These are phyloP conservation scores for Cytospora schulzeri DNA, from an alignment of 2,329 filamentous ascomycete species.

Conservation along the genomic window DNA sequence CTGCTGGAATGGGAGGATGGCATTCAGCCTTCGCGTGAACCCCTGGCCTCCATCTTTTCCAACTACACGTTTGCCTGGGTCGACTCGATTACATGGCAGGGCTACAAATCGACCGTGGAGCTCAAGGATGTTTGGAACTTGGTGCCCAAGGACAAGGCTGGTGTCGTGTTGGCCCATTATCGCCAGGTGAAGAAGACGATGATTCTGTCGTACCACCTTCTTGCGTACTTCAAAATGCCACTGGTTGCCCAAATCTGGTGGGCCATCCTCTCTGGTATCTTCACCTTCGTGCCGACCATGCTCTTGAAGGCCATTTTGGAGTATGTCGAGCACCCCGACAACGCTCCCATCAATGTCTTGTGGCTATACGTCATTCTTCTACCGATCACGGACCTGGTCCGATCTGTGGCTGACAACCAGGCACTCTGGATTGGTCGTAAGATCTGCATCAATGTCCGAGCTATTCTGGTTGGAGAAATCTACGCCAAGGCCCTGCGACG, in stretches of 20 bases:
- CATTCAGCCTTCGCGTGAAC: slow-evolving; percentile 84
- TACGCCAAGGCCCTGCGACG: slow-evolving; percentile 93
- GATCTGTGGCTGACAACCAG: slow-evolving; percentile 81
- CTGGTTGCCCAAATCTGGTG: slow-evolving; percentile 78
- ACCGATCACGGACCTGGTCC: slow-evolving; percentile 78
- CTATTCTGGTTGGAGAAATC: slow-evolving; percentile 95
- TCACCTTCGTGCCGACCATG: slow-evolving; percentile 90
- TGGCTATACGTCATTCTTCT: slow-evolving; percentile 96
- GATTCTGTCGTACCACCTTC: slow-evolving; percentile 75
- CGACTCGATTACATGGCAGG: slow-evolving; percentile 83
- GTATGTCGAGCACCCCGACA: slow-evolving; percentile 82
- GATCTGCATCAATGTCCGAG: slow-evolving; percentile 88
- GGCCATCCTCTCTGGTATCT: slow-evolving; percentile 76
- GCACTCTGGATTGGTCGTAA: slow-evolving; percentile 92
- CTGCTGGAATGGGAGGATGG: slow-evolving; percentile 86
- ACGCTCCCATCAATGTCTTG: slow-evolving; percentile 79
- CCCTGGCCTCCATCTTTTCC: slow-evolving; percentile 85
- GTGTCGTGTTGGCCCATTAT: slow-evolving; percentile 77
- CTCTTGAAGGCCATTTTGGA: slow-evolving; percentile 89
- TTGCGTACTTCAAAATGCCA: slow-evolving; percentile 79
- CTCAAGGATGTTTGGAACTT: slow-evolving; percentile 91
- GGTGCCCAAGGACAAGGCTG: slow-evolving; percentile 83
- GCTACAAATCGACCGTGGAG: slow-evolving; percentile 82
- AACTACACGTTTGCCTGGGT: slow-evolving; percentile 89
- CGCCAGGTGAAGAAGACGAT: slow-evolving; percentile 82